A percentile compares a stretch with the other conserved stretches of the same genome.
These are phyloP conservation scores for Plasmopara viticola DNA, from an alignment of 352 stramenopile species.

Conservation along the genomic window DNA sequence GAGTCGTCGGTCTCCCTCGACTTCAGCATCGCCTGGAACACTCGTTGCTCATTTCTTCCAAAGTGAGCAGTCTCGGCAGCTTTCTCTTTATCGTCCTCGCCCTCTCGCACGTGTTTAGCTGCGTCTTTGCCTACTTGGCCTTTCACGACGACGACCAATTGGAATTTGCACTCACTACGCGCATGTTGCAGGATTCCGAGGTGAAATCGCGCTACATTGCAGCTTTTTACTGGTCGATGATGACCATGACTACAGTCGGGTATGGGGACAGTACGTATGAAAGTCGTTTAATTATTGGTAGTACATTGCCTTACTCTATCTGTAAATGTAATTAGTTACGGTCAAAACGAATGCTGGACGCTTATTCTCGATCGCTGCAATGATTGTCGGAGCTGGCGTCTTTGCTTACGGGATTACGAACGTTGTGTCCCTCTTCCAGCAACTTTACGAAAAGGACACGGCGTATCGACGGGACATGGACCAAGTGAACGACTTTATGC, in stretches of 20 bases:
- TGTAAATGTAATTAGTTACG: constrained; percentile 36
- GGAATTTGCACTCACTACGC: constrained; percentile 30
- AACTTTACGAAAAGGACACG: constrained; percentile 64
- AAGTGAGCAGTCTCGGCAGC: constrained; percentile 62
- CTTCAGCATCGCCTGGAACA: constrained; percentile 62
- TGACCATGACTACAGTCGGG: constrained; percentile 78
- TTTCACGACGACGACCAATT: constrained; percentile 54
- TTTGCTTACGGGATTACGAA: constrained; percentile 85
- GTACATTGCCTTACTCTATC: not conserved
- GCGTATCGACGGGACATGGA: constrained; percentile 71
- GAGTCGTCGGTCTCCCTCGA: constrained; percentile 45
- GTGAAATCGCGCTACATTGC: constrained; percentile 67
- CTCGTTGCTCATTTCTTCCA: constrained; percentile 72
- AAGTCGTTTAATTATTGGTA: not conserved
- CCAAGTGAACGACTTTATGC: constrained; percentile 73
- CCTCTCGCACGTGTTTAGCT: constrained; percentile 81
- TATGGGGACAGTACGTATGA: constrained; percentile 62
- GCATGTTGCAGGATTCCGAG: constrained; percentile 40
- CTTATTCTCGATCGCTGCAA: constrained; percentile 64
- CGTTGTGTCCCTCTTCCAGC: constrained; percentile 69
- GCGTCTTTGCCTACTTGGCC: constrained; percentile 62
- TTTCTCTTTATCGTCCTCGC: constrained; percentile 67
- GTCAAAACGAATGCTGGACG: constrained; percentile 58
- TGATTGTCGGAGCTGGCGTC: constrained; percentile 69
- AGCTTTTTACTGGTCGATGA: constrained; percentile 83